phyloP scores from a whole-genome alignment of 768 basidiomycete genomes.

The Mrakia blollopis region DNA sequence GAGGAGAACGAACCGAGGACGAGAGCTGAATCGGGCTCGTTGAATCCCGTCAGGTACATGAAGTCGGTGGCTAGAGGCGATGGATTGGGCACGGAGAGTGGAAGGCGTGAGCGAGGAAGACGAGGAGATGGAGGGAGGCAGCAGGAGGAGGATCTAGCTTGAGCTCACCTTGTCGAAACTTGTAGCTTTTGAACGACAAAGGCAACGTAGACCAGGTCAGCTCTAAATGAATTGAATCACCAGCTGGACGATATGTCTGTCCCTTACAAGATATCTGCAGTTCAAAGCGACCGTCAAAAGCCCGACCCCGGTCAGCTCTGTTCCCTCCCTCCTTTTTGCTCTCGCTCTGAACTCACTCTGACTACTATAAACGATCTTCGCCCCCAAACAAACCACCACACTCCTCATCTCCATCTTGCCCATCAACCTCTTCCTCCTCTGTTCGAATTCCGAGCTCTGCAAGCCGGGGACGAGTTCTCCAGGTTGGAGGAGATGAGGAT shows the following conservation, averaged over 20 bases:
- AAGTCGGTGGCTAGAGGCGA: conserved; percentile 43
- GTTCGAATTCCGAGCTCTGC: conserved; percentile 67
- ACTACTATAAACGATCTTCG: conserved; percentile 79
- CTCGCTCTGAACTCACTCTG: conserved; percentile 47
- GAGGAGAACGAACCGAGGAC: conserved; percentile 58
- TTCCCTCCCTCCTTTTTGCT: not conserved
- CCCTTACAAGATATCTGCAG: conserved; percentile 74
- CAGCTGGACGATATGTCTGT: too few species aligned
- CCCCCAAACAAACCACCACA: conserved; percentile 69
- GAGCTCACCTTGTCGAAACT: conserved; percentile 66
- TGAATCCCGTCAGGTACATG: conserved; percentile 87
- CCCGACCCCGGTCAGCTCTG: conserved; percentile 25
- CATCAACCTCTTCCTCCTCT: conserved; percentile 64
- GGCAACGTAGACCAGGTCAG: not conserved
- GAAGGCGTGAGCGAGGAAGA: not conserved
- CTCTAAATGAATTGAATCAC: not conserved
- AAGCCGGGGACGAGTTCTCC: conserved; percentile 82
- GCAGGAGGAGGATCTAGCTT: not conserved
- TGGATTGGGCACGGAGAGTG: too few species aligned
- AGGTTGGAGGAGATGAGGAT: conserved; percentile 69
- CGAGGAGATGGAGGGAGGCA: not conserved
- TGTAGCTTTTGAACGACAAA: conserved; percentile 60
- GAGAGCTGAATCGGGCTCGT: conserved; percentile 85
- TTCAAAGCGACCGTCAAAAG: conserved; percentile 30
- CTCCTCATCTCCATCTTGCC: conserved; percentile 65